Evolutionary conservation across 768 basidiomycete species (phyloP).

Genomic region (Panaeolus papilionaceus): DNA sequence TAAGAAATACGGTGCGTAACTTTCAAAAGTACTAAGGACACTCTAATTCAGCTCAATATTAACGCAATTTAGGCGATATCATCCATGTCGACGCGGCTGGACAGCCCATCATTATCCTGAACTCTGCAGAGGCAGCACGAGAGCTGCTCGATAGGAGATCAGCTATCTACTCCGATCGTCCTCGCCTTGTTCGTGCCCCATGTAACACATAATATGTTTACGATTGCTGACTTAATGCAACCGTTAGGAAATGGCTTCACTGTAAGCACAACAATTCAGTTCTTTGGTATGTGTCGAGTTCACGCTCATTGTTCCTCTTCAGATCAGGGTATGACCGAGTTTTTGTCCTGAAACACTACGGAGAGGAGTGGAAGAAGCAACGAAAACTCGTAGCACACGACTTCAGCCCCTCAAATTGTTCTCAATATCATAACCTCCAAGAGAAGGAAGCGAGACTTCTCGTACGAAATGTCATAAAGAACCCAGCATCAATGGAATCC

Average conservation of each 20-base stretch:
- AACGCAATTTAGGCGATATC: slow-evolving; percentile 20
- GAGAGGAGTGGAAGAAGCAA: slow-evolving; percentile 39
- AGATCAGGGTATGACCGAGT: slow-evolving; percentile 44
- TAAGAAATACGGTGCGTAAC: slow-evolving; percentile 35
- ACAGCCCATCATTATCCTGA: slow-evolving; percentile 25
- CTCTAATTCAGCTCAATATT: not conserved
- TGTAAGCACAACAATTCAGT: slow-evolving; percentile 13
- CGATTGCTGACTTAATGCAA: slow-evolving; percentile 31
- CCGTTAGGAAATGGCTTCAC: slow-evolving; percentile 73
- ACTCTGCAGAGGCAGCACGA: slow-evolving; percentile 23
- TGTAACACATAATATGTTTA: not conserved
- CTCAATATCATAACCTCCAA: slow-evolving; percentile 19
- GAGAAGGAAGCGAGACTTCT: slow-evolving; percentile 17
- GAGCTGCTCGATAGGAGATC: slow-evolving; percentile 31
- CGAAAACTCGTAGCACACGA: slow-evolving; percentile 30
- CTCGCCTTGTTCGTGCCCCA: slow-evolving; percentile 19
- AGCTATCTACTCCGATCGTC: slow-evolving; percentile 28
- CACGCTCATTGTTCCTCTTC: not conserved
- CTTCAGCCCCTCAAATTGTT: slow-evolving; percentile 7
- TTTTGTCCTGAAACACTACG: slow-evolving; percentile 44
- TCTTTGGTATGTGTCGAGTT: too few species aligned
- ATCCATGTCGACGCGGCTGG: slow-evolving; percentile 26
- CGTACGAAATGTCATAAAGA: slow-evolving; percentile 20
- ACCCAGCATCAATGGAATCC: slow-evolving; percentile 29
- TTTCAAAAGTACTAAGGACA: not conserved